Conservation (phyloP, 1,139 yeast species). For the Magnusiomyces ingens region DNA sequence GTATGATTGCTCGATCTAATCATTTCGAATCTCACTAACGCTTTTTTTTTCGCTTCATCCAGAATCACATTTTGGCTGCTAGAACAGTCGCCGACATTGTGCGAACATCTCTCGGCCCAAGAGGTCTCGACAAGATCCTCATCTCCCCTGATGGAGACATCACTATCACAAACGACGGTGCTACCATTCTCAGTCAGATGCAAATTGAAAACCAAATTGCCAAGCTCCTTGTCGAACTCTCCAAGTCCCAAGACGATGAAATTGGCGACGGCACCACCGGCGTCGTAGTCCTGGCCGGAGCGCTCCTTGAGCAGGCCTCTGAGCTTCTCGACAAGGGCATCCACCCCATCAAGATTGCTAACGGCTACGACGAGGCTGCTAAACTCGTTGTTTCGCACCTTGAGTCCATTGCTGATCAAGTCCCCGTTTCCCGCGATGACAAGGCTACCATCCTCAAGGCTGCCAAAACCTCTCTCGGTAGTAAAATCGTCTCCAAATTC, state of each 20-base stretch:
- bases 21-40: neutral
- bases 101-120: constrained; percentile 89
- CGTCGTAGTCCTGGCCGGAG: constrained; percentile 94
- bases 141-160: constrained; percentile 95
- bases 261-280: constrained; percentile 99
- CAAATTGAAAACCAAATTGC: constrained; percentile 95
- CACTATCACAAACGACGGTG: constrained; percentile 97
- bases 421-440: constrained; percentile 36
- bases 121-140: constrained; percentile 95
- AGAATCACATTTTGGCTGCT: constrained; percentile 79
- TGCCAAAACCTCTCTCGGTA: constrained; percentile 90
- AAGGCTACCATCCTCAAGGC: constrained; percentile 63
- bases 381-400: constrained; percentile 76
- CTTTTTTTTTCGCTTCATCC: constrained; percentile 3
- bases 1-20: constrained; percentile 24
- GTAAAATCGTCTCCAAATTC: constrained; percentile 89
- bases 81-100: constrained; percentile 90
- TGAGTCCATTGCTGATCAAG: constrained; percentile 64
- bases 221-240: constrained; percentile 84
- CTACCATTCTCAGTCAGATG: constrained; percentile 93
- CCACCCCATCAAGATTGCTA: constrained; percentile 94
- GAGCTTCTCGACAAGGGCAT: constrained; percentile 95
- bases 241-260: constrained; percentile 96
- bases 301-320: constrained; percentile 86
- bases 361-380: constrained; percentile 97